Evolutionary conservation across 257 asterid genomes (phyloP).

Genomic region (Lycium ferocissimum): DNA sequence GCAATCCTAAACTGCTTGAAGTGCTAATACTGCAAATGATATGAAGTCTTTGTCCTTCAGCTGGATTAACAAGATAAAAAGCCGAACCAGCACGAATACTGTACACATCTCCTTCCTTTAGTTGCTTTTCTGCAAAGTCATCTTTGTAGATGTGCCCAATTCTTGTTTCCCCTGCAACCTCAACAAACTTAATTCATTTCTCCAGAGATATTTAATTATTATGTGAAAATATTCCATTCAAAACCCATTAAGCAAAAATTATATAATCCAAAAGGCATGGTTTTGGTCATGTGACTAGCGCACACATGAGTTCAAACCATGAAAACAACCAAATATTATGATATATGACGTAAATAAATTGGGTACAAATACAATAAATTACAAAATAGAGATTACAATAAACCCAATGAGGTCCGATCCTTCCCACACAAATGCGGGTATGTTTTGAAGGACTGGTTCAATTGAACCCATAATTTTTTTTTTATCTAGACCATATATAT

Average conservation of each 20-base stretch:
- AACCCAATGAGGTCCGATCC: not conserved
- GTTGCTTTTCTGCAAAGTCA: conserved; percentile 61
- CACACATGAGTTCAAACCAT: not conserved
- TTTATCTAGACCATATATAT: not conserved
- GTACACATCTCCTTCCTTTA: conserved; percentile 77
- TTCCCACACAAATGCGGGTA: not conserved
- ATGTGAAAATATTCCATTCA: not conserved
- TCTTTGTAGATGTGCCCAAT: conserved; percentile 80
- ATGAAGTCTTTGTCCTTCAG: conserved; percentile 72
- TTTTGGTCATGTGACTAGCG: not conserved
- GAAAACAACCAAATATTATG: not conserved
- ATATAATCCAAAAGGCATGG: no score
- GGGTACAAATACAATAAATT: not conserved
- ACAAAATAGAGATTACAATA: no score
- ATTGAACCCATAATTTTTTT: not conserved
- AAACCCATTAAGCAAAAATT: not conserved
- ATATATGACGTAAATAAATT: not conserved
- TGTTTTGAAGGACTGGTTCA: not conserved
- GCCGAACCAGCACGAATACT: conserved; percentile 76
- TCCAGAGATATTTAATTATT: not conserved
- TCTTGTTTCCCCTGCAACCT: conserved; percentile 72
- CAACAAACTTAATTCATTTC: not conserved
- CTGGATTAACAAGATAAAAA: conserved; percentile 72
- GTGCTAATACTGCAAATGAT: conserved; percentile 73
- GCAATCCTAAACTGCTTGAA: conserved; percentile 55